phyloP scores from a whole-genome alignment of 2,329 filamentous ascomycete species.

The Mollisia scopiformis region DNA sequence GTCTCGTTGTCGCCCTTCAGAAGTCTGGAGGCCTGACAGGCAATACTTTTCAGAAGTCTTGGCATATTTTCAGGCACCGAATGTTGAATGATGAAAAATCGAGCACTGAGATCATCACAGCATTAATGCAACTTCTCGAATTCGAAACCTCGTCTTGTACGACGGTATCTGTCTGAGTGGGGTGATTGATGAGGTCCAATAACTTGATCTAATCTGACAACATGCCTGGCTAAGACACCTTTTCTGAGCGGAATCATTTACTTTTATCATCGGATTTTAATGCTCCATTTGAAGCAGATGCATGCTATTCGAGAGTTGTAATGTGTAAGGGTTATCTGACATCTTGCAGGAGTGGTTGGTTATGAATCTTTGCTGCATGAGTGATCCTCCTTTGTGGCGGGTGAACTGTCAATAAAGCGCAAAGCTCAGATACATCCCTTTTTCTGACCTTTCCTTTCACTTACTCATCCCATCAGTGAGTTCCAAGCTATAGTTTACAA shows the following conservation, averaged over 20 bases:
- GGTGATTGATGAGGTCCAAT: conserved; percentile 30
- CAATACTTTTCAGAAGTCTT: neutral
- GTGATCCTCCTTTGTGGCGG: no score
- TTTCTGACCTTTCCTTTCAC: no score
- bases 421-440: no score
- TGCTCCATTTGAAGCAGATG: neutral
- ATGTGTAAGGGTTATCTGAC: no score
- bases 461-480: no score
- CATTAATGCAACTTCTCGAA: conserved; percentile 18
- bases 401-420: no score
- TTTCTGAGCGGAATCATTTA: no score
- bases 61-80: neutral
- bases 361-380: no score
- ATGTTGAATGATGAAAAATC: conserved; percentile 34
- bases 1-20: neutral
- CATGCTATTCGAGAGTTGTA: no score
- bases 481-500: no score
- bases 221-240: neutral
- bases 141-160: conserved; percentile 27
- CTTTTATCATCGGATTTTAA: no score
- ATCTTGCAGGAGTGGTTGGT: no score
- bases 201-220: conserved; percentile 42
- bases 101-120: conserved; percentile 28
- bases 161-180: conserved; percentile 28
- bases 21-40: neutral